phyloP scores from a whole-genome alignment of 306 rosid genomes.

The Sechiopsis laciniata region DNA sequence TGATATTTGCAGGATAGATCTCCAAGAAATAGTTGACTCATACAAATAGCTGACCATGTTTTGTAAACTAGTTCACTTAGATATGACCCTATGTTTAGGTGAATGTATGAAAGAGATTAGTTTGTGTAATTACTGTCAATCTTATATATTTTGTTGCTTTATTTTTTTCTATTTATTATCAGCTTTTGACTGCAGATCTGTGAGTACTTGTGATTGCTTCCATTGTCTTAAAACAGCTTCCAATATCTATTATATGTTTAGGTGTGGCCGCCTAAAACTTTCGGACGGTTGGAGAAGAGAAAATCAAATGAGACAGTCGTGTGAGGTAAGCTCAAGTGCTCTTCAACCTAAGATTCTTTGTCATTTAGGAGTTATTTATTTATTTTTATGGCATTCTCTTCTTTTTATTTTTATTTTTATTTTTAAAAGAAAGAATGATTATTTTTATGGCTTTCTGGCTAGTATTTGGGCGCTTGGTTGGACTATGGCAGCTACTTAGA shows the following conservation, averaged over 20 bases:
- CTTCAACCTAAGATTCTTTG: background rate
- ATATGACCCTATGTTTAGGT: background rate
- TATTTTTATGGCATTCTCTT: background rate
- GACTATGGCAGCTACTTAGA: background rate
- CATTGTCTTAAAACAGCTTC: background rate
- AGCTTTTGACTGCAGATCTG: background rate
- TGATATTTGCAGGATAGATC: background rate
- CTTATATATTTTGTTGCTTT: background rate
- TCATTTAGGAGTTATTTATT: background rate
- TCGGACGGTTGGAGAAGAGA: slow-evolving; percentile 51
- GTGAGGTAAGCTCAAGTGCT: slow-evolving; percentile 27
- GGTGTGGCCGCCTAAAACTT: slow-evolving; percentile 52
- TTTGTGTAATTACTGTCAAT: background rate
- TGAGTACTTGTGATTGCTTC: background rate
- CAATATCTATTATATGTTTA: slow-evolving; percentile 6
- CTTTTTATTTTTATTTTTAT: background rate
- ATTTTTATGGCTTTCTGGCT: background rate
- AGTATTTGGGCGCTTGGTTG: background rate
- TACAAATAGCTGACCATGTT: background rate
- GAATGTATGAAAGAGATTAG: slow-evolving; percentile 1
- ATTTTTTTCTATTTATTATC: background rate
- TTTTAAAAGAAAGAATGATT: too few relatives aligned
- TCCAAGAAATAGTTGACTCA: background rate
- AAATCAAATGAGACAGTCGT: slow-evolving; percentile 26
- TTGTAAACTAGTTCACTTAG: background rate